A percentile compares a stretch with the other conserved stretches of the same genome.
phyloP scores from a whole-genome alignment of 1,139 yeast genomes.

The Schwanniomyces etchellsii region DNA sequence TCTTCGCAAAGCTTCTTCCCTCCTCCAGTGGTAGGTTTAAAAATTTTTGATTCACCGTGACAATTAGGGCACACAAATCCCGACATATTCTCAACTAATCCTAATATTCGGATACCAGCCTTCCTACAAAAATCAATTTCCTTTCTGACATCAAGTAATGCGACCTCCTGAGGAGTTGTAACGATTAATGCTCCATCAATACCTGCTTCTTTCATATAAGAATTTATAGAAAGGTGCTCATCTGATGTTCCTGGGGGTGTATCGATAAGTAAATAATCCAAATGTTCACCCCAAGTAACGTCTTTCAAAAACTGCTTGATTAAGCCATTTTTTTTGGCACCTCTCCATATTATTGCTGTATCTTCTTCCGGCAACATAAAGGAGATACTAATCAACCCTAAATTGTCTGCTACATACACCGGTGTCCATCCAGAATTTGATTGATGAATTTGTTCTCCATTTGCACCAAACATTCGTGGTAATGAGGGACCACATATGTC shows the following conservation, averaged over 20 bases:
- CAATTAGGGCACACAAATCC: slow-evolving; percentile 98
- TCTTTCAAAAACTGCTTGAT: slow-evolving; percentile 93
- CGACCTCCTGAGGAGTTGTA: slow-evolving; percentile 98
- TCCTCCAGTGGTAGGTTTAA: slow-evolving; percentile 96
- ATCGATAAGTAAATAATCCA: slow-evolving; percentile 87
- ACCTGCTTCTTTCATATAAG: slow-evolving; percentile 83
- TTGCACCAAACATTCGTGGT: slow-evolving; percentile 92
- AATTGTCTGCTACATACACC: slow-evolving; percentile 88
- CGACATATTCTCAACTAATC: slow-evolving; percentile 95
- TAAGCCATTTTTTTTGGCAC: slow-evolving; percentile 87
- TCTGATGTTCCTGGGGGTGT: slow-evolving; percentile 99
- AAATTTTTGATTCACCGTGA: slow-evolving; percentile 83
- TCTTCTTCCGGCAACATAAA: slow-evolving; percentile 93
- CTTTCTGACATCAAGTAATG: slow-evolving; percentile 88
- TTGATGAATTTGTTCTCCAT: slow-evolving; percentile 79
- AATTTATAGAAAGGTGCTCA: slow-evolving; percentile 87
- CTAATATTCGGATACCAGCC: slow-evolving; percentile 80
- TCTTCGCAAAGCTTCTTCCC: slow-evolving; percentile 83
- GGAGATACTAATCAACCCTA: slow-evolving; percentile 94
- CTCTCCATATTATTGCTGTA: slow-evolving; percentile 96
- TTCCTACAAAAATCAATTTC: slow-evolving; percentile 93
- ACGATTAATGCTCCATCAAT: slow-evolving; percentile 94
- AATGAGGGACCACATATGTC: slow-evolving; percentile 98
- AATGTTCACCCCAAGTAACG: slow-evolving; percentile 85
- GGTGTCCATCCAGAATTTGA: slow-evolving; percentile 96